phyloP scores from a whole-genome alignment of 768 basidiomycete genomes.

The Pulveroboletus sp. region DNA sequence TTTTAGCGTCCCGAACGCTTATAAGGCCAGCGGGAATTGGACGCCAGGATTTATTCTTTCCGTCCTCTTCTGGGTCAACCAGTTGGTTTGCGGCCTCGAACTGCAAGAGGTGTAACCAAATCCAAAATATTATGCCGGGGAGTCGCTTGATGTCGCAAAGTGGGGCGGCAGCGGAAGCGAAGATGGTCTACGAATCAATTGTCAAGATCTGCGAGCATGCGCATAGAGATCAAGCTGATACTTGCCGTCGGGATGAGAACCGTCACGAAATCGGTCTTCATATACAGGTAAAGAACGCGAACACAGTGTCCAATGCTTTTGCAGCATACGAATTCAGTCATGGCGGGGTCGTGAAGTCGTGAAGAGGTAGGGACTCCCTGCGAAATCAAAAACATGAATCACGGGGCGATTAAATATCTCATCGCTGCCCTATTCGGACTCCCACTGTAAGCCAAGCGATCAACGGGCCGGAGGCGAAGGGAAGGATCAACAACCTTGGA shows the following conservation, averaged over 20 bases:
- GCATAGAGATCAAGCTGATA: not conserved
- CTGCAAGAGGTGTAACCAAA: slow-evolving; percentile 44
- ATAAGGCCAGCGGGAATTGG: slow-evolving; percentile 45
- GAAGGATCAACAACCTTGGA: slow-evolving; percentile 1
- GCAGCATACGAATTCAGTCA: slow-evolving; percentile 15
- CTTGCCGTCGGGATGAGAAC: slow-evolving; percentile 26
- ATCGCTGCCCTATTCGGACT: not conserved
- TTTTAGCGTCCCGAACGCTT: slow-evolving; percentile 31
- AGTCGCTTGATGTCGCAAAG: slow-evolving; percentile 18
- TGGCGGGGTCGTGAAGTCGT: slow-evolving; percentile 21
- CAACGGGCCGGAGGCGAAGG: not conserved
- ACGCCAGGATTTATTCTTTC: slow-evolving; percentile 39
- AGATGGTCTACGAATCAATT: slow-evolving; percentile 27
- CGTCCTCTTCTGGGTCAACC: slow-evolving; percentile 39
- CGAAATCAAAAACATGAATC: not conserved
- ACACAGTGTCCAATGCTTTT: slow-evolving; percentile 5
- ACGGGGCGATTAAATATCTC: slow-evolving; percentile 19
- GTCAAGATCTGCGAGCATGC: not conserved
- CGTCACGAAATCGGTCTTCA: slow-evolving; percentile 24
- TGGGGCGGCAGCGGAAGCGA: slow-evolving; percentile 33
- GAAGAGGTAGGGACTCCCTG: not conserved
- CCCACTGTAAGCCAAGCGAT: slow-evolving; percentile 9
- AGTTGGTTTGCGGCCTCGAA: slow-evolving; percentile 43
- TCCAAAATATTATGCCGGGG: slow-evolving; percentile 37
- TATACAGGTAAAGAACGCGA: slow-evolving; percentile 22